Evolutionary conservation across 208 protist species (phyloP), one percentile per base, ranked within the genome.

Genomic region (Crithidia thermophila): DNA sequence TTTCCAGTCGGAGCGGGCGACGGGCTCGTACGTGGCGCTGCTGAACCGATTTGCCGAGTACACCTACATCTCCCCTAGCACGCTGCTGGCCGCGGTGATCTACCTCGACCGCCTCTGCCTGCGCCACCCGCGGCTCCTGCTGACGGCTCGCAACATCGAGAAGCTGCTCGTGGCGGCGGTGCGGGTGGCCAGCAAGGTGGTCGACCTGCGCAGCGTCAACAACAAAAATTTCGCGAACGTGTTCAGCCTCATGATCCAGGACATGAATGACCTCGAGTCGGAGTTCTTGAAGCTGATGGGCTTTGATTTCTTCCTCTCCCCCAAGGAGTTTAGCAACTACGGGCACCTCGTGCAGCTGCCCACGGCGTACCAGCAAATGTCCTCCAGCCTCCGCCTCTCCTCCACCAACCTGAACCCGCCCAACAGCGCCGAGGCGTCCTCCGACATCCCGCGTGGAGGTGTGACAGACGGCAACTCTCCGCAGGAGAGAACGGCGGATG

Each of bases 191-290:
- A 93, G 83, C 46, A 96, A 96, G 60, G 79, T 91, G n/a, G 37
- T 94, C 10, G 91, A 96, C 58, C 75, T 94, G 23, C 84, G 91
- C 28, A 93, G 82, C 68, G 71, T 96, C 27, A 94, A 88, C 81
- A 96, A 94, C 76, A 85, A 85, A 33, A 89, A 93, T 73, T 96
- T 94, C 57, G 88, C 88, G 11, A 72, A 62, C 52, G 83, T 88
- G 31, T 90, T 87, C 67, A 82, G 77, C 3, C 30, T 96, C 9
- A 58, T 77, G n/a, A 83, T 77, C 18, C 50, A 79, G 27, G 71
- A 91, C 27, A 67, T 96, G 68, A 94, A 96, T 70, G 43, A 79
- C 11, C 51, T 93, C 56, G 91, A 96, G 70, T 81, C 88, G 50
- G 43, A 72, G 49, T 81, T 94, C 49, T 49, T 96, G 10, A 86